These are phyloP conservation scores for Trichothecium roseum DNA, from an alignment of 2,329 filamentous ascomycete species.

Conservation along the genomic window DNA sequence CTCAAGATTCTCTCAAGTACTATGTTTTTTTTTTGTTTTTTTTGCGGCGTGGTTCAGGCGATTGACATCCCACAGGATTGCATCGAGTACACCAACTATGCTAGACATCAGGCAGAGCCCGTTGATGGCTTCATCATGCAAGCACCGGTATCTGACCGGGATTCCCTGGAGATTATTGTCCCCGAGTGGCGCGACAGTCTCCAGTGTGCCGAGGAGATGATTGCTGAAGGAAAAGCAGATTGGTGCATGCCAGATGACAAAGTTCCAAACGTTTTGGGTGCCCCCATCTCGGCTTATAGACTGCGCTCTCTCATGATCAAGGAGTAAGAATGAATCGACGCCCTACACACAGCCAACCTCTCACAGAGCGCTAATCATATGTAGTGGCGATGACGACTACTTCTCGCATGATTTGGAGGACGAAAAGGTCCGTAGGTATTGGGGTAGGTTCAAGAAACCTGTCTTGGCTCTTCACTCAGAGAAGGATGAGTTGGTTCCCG, in stretches of 20 bases:
- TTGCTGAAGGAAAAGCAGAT: slow-evolving; percentile 40
- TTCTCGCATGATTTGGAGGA: slow-evolving; percentile 70
- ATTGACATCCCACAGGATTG: slow-evolving; percentile 33
- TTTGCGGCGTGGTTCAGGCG: not conserved
- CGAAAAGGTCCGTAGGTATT: slow-evolving; percentile 48
- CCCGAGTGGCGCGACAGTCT: slow-evolving; percentile 34
- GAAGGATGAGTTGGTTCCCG: slow-evolving; percentile 55
- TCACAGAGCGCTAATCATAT: not conserved
- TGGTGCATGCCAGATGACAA: slow-evolving; percentile 42
- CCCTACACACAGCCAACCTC: not conserved
- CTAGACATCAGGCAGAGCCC: slow-evolving; percentile 32
- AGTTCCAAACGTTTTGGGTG: slow-evolving; percentile 27
- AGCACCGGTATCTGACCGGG: slow-evolving; percentile 68
- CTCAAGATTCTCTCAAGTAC: no score
- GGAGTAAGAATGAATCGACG: slow-evolving; percentile 31
- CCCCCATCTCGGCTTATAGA: slow-evolving; percentile 41
- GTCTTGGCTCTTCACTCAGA: slow-evolving; percentile 56
- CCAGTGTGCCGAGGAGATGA: slow-evolving; percentile 40
- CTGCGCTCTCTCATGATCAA: slow-evolving; percentile 37
- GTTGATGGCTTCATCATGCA: slow-evolving; percentile 73
- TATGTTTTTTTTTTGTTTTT: not conserved
- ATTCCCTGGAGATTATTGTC: slow-evolving; percentile 42
- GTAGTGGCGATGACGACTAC: slow-evolving; percentile 69
- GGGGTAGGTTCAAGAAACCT: slow-evolving; percentile 50
- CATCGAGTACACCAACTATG: slow-evolving; percentile 40